Conservation (phyloP, 371 early-diverging fungal genomes). For the Mortierella sp. region DNA sequence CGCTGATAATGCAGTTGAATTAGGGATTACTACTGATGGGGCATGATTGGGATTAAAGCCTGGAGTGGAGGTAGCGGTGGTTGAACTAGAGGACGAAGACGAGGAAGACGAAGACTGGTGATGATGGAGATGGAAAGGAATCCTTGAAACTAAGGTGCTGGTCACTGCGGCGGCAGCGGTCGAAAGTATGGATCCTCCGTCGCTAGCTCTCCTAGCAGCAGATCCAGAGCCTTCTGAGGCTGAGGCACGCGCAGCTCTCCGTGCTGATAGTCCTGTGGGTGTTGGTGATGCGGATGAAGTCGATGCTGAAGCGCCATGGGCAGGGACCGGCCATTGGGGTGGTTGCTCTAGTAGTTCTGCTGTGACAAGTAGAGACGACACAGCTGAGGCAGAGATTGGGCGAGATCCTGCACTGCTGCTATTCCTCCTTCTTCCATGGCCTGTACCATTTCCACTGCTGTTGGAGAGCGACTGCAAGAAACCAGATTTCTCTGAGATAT, state of each 20-base stretch:
- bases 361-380: slow-evolving; percentile 24
- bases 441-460: background rate
- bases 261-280: background rate
- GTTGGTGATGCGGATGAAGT: slow-evolving; percentile 14
- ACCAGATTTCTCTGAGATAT: slow-evolving; percentile 50
- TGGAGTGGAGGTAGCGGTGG: too few relatives aligned
- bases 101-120: slow-evolving; percentile 2
- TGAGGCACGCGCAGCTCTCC: background rate
- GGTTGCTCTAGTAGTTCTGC: slow-evolving; percentile 9
- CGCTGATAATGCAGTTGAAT: too few relatives aligned
- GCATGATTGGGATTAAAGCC: too few relatives aligned
- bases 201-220: slow-evolving; percentile 33
- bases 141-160: slow-evolving; percentile 18
- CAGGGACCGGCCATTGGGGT: background rate
- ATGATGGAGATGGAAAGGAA: slow-evolving; percentile 9
- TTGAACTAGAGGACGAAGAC: background rate
- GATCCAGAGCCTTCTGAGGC: background rate
- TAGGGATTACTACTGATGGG: too few relatives aligned
- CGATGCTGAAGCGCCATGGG: slow-evolving; percentile 5
- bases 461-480: background rate
- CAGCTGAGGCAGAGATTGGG: slow-evolving; percentile 23
- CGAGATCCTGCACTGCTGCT: slow-evolving; percentile 4
- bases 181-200: slow-evolving; percentile 47
- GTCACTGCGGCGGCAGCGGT: slow-evolving; percentile 40
- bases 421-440: background rate